phyloP scores from a whole-genome alignment of 2,329 filamentous ascomycete species.

The Fusarium metavorans region DNA sequence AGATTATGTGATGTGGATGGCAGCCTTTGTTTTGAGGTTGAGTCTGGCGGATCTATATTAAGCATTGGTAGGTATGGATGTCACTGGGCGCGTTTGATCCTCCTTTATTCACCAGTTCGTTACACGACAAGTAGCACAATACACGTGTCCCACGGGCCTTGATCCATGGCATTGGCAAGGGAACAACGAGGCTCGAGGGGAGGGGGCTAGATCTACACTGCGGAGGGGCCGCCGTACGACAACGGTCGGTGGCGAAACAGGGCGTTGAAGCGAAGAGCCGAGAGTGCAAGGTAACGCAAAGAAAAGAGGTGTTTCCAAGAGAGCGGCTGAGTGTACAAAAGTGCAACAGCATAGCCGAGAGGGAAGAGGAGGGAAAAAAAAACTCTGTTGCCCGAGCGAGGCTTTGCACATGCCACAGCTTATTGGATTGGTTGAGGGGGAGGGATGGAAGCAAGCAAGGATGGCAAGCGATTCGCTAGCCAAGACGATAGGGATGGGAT shows the following conservation, averaged over 20 bases:
- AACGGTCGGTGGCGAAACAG: background rate
- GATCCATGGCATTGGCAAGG: background rate
- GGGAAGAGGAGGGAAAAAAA: background rate
- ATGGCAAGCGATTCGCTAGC: background rate
- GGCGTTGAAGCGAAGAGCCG: background rate
- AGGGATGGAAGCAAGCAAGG: background rate
- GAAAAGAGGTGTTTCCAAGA: background rate
- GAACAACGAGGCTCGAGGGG: background rate
- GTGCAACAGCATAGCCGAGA: background rate
- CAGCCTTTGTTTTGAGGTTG: background rate
- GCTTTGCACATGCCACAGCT: background rate
- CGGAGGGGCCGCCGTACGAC: background rate
- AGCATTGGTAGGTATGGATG: slow-evolving; percentile 16
- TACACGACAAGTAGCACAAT: slow-evolving; percentile 11
- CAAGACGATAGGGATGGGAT: background rate
- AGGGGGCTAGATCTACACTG: background rate
- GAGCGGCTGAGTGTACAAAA: background rate
- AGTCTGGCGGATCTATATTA: slow-evolving; percentile 30
- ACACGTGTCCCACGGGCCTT: slow-evolving; percentile 16
- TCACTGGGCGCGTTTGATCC: slow-evolving; percentile 9
- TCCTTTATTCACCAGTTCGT: slow-evolving; percentile 4
- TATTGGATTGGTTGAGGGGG: background rate
- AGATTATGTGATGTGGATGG: background rate
- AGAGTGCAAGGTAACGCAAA: background rate
- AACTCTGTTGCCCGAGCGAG: slow-evolving; percentile 2